A percentile compares a stretch with the other conserved stretches of the same genome.
These are phyloP conservation scores for Daedalea quercina DNA, from an alignment of 768 basidiomycete species.

Conservation along the genomic window DNA sequence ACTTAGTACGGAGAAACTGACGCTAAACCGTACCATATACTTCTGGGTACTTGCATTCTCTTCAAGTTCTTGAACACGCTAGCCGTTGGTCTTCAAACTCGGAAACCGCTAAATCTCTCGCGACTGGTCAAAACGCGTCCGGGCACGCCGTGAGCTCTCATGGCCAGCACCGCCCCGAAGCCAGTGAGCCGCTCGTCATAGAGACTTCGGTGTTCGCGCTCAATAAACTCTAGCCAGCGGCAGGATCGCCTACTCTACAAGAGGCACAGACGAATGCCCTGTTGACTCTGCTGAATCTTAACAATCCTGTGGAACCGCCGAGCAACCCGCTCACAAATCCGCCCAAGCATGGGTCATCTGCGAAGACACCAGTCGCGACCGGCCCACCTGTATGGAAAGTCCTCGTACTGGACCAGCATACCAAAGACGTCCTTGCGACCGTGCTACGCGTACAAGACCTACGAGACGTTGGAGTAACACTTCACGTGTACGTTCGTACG, in stretches of 20 bases:
- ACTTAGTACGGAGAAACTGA: too few relatives aligned
- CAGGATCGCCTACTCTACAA: conserved; percentile 61
- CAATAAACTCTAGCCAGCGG: conserved; percentile 24
- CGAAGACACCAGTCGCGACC: conserved; percentile 44
- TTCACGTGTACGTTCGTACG: conserved; percentile 77
- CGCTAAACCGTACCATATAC: too few relatives aligned
- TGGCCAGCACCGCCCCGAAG: conserved; percentile 41
- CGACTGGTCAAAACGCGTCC: neutral
- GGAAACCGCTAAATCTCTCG: too few relatives aligned
- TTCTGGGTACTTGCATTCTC: too few relatives aligned
- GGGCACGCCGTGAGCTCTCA: conserved; percentile 10
- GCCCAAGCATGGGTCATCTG: conserved; percentile 26
- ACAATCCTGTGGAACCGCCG: conserved; percentile 45
- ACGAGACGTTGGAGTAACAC: conserved; percentile 91
- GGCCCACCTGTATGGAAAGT: conserved; percentile 94
- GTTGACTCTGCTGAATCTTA: conserved; percentile 81
- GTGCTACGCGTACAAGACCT: conserved; percentile 94
- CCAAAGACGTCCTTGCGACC: conserved; percentile 94
- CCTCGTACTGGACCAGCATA: conserved; percentile 88
- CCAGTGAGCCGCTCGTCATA: conserved; percentile 25
- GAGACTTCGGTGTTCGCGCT: neutral
- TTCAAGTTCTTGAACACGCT: too few relatives aligned
- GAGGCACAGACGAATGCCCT: conserved; percentile 85
- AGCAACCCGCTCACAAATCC: conserved; percentile 17
- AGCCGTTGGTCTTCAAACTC: too few relatives aligned